Percentiles rank a stretch among this genome's conserved stretches.
phyloP scores from a whole-genome alignment of 495 filamentous ascomycete species.

The Penicillium tannophilum region DNA sequence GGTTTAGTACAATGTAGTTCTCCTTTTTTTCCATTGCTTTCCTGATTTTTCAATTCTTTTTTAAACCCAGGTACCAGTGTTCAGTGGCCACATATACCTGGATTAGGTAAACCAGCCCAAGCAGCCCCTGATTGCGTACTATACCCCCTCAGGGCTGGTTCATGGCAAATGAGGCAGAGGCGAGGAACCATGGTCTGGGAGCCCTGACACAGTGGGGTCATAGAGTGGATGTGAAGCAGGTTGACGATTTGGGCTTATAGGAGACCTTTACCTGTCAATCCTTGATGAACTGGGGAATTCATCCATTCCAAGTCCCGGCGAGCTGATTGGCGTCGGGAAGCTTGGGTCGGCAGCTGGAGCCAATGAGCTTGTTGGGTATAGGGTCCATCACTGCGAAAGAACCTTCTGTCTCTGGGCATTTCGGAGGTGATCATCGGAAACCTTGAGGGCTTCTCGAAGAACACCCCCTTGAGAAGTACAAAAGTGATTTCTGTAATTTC shows the following conservation, averaged over 20 bases:
- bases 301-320: constrained; percentile 14
- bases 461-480: not conserved
- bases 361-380: constrained; percentile 26
- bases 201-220: constrained; percentile 31
- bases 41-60: constrained; percentile 5
- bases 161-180: constrained; percentile 33
- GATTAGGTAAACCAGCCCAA: constrained; percentile 19
- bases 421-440: constrained; percentile 26
- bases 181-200: constrained; percentile 39
- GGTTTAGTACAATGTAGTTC: too few relatives aligned
- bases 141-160: constrained; percentile 23
- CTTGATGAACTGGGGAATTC: constrained; percentile 35
- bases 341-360: constrained; percentile 26
- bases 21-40: not conserved
- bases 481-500: too few relatives aligned
- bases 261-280: constrained; percentile 31
- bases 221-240: constrained; percentile 22
- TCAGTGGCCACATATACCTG: constrained; percentile 11
- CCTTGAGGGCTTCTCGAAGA: constrained; percentile 28
- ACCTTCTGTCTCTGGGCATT: constrained; percentile 31
- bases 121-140: constrained; percentile 35
- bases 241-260: constrained; percentile 19
- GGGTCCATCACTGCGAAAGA: constrained; percentile 23
- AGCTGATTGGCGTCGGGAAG: constrained; percentile 28
- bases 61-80: constrained; percentile 7